These are phyloP conservation scores for Coniochaeta sp. DNA, from an alignment of 2,329 filamentous ascomycete genomes.

Conservation along the genomic window DNA sequence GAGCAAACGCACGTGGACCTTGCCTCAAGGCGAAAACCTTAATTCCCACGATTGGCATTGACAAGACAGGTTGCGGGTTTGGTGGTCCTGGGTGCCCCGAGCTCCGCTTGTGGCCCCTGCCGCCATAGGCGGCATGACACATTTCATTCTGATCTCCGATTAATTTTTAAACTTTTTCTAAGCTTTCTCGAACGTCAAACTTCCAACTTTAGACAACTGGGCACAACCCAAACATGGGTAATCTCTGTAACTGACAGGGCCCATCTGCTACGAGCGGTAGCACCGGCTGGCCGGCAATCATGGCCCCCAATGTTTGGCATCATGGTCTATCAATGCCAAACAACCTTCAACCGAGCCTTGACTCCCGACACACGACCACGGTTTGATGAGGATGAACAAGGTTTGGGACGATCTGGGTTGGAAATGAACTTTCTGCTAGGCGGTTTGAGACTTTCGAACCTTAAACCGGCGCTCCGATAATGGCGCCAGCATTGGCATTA, in stretches of 20 bases:
- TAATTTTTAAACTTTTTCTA: neutral
- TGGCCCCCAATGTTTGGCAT: too few relatives aligned
- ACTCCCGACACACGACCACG: too few relatives aligned
- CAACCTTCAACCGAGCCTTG: too few relatives aligned
- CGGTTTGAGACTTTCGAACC: too few relatives aligned
- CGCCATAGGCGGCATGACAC: neutral
- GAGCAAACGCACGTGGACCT: neutral
- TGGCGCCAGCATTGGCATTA: neutral
- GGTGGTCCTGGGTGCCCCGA: too few relatives aligned
- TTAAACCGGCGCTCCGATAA: too few relatives aligned
- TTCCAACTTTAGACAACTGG: neutral
- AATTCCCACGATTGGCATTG: neutral
- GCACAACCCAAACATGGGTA: neutral
- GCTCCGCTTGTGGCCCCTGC: neutral
- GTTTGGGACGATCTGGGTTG: neutral
- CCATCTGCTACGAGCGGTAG: neutral
- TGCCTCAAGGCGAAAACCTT: neutral
- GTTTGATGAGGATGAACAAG: neutral
- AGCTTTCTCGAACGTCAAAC: neutral
- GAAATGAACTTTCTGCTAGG: neutral
- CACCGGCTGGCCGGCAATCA: neutral
- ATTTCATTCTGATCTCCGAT: neutral
- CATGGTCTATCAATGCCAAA: too few relatives aligned
- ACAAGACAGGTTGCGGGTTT: neutral
- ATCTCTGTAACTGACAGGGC: neutral